A percentile compares a stretch with the other conserved stretches of the same genome.
phyloP scores from a whole-genome alignment of 306 rosid species.

The Fragaria ananassa region DNA sequence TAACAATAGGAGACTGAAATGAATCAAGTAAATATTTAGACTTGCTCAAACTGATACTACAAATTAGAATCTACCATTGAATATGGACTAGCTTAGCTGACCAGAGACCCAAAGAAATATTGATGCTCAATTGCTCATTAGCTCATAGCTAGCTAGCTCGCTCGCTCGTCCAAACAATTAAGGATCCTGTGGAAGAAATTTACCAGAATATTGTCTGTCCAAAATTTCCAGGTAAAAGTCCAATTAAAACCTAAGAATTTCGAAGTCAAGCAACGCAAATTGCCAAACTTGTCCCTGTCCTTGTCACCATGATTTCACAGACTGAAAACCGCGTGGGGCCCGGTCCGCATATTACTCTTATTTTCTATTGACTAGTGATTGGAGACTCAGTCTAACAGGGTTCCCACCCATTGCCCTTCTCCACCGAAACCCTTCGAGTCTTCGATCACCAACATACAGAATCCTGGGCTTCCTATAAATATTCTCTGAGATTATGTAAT shows the following conservation, averaged over 20 bases:
- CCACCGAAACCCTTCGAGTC: not conserved
- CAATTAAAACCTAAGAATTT: conserved; percentile 26
- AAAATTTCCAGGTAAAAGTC: conserved; percentile 47
- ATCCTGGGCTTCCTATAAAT: conserved; percentile 9
- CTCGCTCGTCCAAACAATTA: not conserved
- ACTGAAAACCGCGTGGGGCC: conserved; percentile 66
- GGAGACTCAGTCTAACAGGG: conserved; percentile 30
- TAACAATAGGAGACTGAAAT: conserved; percentile 1
- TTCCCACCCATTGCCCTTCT: too few relatives aligned
- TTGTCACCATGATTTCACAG: conserved; percentile 18
- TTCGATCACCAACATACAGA: conserved; percentile 7
- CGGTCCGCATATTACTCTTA: not conserved
- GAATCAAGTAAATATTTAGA: not conserved
- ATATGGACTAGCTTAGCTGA: conserved; percentile 25
- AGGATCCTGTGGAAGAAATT: conserved; percentile 1
- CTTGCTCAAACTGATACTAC: conserved; percentile 24
- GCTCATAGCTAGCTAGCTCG: too few relatives aligned
- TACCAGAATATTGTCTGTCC: not conserved
- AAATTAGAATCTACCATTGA: not conserved
- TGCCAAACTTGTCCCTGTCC: not conserved
- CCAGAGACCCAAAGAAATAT: not conserved
- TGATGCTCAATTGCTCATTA: not conserved
- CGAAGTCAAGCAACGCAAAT: conserved; percentile 14
- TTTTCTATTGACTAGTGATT: not conserved
- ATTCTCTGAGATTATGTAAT: not conserved